phyloP scores from a whole-genome alignment of 768 basidiomycete species.

The Pleurotus tuoliensis region DNA sequence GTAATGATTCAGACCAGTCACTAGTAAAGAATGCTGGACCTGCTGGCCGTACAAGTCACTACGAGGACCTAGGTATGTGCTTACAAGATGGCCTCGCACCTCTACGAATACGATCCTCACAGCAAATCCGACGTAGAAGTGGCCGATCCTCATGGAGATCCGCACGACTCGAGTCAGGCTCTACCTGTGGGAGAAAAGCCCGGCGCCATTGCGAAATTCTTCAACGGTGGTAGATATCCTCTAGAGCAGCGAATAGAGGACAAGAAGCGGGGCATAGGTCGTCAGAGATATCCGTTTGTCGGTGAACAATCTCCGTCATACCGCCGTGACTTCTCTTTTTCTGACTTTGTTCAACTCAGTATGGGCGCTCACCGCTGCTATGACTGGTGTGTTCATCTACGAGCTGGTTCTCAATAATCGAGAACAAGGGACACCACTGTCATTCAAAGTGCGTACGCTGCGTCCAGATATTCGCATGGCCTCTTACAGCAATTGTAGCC shows the following conservation, averaged over 20 bases:
- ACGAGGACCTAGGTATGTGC: slow-evolving; percentile 52
- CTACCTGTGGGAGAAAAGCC: slow-evolving; percentile 34
- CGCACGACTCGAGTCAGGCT: slow-evolving; percentile 14
- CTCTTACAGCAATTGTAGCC: slow-evolving; percentile 41
- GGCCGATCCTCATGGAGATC: slow-evolving; percentile 45
- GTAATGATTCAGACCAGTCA: slow-evolving; percentile 18
- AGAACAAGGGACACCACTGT: slow-evolving; percentile 79
- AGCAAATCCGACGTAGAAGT: slow-evolving; percentile 44
- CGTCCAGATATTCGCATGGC: not conserved
- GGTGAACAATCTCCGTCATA: slow-evolving; percentile 40
- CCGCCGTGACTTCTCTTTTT: not conserved
- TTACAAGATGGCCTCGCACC: not conserved
- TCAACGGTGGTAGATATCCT: slow-evolving; percentile 53
- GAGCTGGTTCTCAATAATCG: slow-evolving; percentile 75
- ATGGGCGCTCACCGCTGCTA: slow-evolving; percentile 59
- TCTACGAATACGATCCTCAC: not conserved
- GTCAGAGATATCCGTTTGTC: slow-evolving; percentile 75
- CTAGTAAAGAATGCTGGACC: slow-evolving; percentile 46
- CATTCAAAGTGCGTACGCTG: slow-evolving; percentile 60
- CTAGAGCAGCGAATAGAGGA: slow-evolving; percentile 81
- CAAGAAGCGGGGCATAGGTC: slow-evolving; percentile 80
- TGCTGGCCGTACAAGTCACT: slow-evolving; percentile 32
- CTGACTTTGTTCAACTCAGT: slow-evolving; percentile 34
- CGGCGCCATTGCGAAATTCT: slow-evolving; percentile 34
- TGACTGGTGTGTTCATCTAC: slow-evolving; percentile 78